phyloP scores from a whole-genome alignment of 73 alveolate species.

The Symbiodinium natans region DNA sequence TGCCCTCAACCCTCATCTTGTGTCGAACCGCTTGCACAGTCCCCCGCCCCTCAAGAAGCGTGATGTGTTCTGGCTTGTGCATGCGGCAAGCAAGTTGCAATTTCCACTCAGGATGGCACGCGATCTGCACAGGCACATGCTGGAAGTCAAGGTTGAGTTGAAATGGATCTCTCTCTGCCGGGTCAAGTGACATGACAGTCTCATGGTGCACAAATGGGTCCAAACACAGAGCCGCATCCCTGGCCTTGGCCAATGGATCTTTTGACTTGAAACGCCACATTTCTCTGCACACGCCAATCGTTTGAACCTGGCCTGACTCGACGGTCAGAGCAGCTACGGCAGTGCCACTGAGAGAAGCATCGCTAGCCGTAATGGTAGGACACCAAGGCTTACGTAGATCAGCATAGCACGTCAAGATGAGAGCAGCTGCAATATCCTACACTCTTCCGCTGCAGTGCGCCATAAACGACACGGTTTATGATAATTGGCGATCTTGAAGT shows the following conservation, averaged over 20 bases:
- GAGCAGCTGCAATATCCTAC: slow-evolving; percentile 1
- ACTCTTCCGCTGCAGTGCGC: slow-evolving; percentile 6
- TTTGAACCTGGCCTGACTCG: neutral
- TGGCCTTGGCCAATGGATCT: neutral
- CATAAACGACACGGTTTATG: neutral
- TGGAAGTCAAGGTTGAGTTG: neutral
- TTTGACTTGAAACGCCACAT: neutral
- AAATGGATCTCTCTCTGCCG: neutral
- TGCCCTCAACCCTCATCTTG: neutral
- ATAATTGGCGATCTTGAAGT: neutral
- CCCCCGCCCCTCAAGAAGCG: slow-evolving; percentile 38
- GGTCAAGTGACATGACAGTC: neutral
- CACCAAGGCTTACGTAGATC: neutral
- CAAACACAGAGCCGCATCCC: neutral
- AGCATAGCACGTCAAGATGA: neutral
- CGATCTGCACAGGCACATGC: neutral
- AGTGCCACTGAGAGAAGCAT: slow-evolving; percentile 7
- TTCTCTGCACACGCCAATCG: neutral
- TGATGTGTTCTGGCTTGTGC: slow-evolving; percentile 40
- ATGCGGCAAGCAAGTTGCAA: neutral
- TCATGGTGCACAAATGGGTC: slow-evolving; percentile 1
- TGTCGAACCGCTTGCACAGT: slow-evolving; percentile 2
- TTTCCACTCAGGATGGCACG: neutral
- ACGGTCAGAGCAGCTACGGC: neutral
- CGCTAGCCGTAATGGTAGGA: neutral